Percentiles rank a stretch among this genome's conserved stretches.
Evolutionary conservation across 352 stramenopile genomes (phyloP).

Genomic region (Globisporangium middletonii): DNA sequence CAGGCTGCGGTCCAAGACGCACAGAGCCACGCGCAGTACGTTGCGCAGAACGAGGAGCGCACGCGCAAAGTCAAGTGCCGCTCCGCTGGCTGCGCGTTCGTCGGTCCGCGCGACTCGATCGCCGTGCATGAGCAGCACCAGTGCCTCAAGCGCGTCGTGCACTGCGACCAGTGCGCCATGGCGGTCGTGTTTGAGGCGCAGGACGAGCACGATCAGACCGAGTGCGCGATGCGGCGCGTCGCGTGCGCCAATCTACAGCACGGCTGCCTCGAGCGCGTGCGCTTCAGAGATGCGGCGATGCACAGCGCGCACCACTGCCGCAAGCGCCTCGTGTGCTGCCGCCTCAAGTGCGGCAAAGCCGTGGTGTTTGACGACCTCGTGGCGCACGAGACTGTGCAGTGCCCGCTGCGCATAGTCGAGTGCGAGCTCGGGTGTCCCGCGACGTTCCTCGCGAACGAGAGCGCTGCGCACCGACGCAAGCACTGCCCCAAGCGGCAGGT

Average conservation of each 20-base stretch:
- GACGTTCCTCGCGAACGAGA: conserved; percentile 37
- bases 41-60: conserved; percentile 35
- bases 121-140: conserved; percentile 50
- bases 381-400: conserved; percentile 44
- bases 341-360: conserved; percentile 32
- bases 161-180: conserved; percentile 43
- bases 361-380: conserved; percentile 42
- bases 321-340: conserved; percentile 43
- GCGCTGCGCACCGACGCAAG: conserved; percentile 27
- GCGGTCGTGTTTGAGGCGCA: conserved; percentile 33
- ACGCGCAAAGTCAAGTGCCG: conserved; percentile 36
- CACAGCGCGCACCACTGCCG: conserved; percentile 56
- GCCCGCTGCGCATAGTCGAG: conserved; percentile 32
- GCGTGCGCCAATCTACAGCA: conserved; percentile 46
- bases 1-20: conserved; percentile 30
- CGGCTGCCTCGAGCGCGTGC: conserved; percentile 36
- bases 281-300: conserved; percentile 24
- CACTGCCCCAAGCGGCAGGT: conserved; percentile 53
- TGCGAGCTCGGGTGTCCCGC: conserved; percentile 34
- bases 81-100: conserved; percentile 39
- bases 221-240: conserved; percentile 33
- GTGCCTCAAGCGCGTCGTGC: conserved; percentile 40
- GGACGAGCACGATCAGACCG: conserved; percentile 20
- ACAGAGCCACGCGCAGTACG: conserved; percentile 42
- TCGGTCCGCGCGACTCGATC: conserved; percentile 46